Evolutionary conservation across 2,329 filamentous ascomycete species (phyloP).

Genomic region (Fusarium phyllophilum): DNA sequence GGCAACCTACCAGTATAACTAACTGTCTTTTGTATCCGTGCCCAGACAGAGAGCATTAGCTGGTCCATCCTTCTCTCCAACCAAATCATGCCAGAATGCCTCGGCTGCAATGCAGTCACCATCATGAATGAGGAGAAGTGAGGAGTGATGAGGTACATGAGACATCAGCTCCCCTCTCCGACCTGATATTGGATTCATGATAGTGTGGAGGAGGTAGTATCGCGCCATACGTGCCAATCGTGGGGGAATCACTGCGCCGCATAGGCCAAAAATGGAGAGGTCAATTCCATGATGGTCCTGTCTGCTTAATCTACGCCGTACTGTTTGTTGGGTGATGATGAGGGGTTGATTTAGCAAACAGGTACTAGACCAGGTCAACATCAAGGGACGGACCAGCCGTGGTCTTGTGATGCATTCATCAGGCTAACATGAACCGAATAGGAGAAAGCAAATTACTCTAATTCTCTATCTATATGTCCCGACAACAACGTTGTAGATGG

Average conservation of each 20-base stretch:
- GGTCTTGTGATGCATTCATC: constrained; percentile 41
- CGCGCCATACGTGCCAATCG: constrained; percentile 41
- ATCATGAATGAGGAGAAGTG: neutral
- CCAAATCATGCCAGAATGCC: constrained; percentile 1
- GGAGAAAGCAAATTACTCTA: constrained; percentile 20
- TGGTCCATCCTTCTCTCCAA: neutral
- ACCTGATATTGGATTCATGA: constrained; percentile 18
- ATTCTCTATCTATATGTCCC: constrained; percentile 6
- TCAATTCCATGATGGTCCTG: neutral
- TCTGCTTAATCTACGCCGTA: constrained; percentile 1
- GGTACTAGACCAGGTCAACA: constrained; percentile 16
- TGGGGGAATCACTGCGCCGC: constrained; percentile 37
- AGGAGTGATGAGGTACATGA: constrained; percentile 22
- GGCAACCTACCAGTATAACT: neutral
- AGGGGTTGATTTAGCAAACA: constrained; percentile 41
- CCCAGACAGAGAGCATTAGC: neutral
- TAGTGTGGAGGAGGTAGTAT: constrained; percentile 33
- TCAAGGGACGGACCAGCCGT: constrained; percentile 39
- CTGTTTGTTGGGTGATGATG: neutral
- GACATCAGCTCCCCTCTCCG: constrained; percentile 29
- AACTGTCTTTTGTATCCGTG: neutral
- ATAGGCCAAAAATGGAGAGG: neutral
- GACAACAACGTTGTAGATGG: constrained; percentile 35
- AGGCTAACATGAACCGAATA: constrained; percentile 29
- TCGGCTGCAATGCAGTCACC: constrained; percentile 22